These are phyloP conservation scores for Rubus idaeus DNA, from an alignment of 306 rosid genomes.

Conservation along the genomic window DNA sequence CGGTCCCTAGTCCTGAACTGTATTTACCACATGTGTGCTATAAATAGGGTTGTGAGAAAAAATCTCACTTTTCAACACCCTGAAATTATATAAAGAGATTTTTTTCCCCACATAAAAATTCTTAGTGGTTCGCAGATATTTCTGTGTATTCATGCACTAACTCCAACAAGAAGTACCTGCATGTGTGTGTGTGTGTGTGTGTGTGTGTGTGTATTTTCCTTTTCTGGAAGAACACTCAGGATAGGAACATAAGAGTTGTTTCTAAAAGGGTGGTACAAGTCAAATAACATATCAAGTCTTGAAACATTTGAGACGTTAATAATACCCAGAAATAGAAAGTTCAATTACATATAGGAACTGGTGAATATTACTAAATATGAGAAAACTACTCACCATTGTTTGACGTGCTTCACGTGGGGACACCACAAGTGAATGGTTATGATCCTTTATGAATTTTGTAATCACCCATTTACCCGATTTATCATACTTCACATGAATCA, in stretches of 20 bases:
- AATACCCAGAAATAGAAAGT: background rate
- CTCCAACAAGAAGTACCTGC: background rate
- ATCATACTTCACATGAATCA: constrained; percentile 88
- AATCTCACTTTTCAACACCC: too few species aligned
- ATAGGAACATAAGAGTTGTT: background rate
- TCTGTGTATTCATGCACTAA: background rate
- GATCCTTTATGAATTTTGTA: constrained; percentile 88
- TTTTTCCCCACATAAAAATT: too few species aligned
- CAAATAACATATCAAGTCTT: background rate
- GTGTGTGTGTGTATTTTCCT: too few species aligned
- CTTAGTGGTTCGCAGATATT: background rate
- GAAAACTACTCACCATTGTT: constrained; percentile 65
- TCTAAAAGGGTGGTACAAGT: background rate
- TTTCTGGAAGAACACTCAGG: background rate
- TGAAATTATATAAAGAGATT: too few species aligned
- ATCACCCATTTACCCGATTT: constrained; percentile 91
- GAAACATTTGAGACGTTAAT: background rate
- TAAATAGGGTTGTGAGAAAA: background rate
- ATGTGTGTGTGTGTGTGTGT: background rate
- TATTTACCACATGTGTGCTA: background rate
- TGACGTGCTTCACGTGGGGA: constrained; percentile 97
- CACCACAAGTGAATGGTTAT: constrained; percentile 81
- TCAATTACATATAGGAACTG: background rate
- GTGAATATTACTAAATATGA: background rate
- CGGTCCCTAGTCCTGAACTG: too few species aligned